Evolutionary conservation across 164 flowering plant species (phyloP), one percentile per base, ranked within the genome.

Genomic region (Santalum album): DNA sequence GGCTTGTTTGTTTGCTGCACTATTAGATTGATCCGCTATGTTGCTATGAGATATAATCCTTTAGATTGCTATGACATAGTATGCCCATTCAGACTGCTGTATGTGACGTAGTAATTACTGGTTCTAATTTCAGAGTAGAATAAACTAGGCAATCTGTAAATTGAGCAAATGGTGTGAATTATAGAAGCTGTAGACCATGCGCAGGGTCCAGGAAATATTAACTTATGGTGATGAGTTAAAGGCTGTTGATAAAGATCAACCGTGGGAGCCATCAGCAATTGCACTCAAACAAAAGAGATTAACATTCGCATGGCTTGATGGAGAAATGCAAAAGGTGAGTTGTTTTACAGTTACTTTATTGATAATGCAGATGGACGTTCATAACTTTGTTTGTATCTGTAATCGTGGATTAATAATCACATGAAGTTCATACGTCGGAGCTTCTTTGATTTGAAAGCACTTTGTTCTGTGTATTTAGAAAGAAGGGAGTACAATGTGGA

Each of bases 261-360:
- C 49, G 17, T 54, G 67, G 49, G 52, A 61, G 16, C 65, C 69
- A 18, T 76, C 87, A 42, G 77, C 75, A n/a, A 49, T 16, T 55
- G 87, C 95, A 18, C 61, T 75, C 0, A 70, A 65, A 63, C 76
- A 77, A 48, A 86, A 82, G 64, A 72, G 97, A n/a, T 62, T 90
- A 72, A 76, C 97, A 32, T 81, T 94, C 61, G 62, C 85, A 50
- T 94, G 99, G 99, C 80, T 90, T 55, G 97, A 94, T 70, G 99
- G 99, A 27, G 99, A 94, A 73, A 72, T 67, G 43, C 97, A 90
- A 67, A 62, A 84, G 39, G 99, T 90, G 27, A 66, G 71, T 62
- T 26, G 57, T 20, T 19, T 34, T 60, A 45, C 32, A 16, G 27
- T 40, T 35, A 14, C 23, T 29, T 3, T 17, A n/a, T 1, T 0